phyloP scores from a whole-genome alignment of 1,284 basidiomycete species.

The Microbotryomycetes sp. region DNA sequence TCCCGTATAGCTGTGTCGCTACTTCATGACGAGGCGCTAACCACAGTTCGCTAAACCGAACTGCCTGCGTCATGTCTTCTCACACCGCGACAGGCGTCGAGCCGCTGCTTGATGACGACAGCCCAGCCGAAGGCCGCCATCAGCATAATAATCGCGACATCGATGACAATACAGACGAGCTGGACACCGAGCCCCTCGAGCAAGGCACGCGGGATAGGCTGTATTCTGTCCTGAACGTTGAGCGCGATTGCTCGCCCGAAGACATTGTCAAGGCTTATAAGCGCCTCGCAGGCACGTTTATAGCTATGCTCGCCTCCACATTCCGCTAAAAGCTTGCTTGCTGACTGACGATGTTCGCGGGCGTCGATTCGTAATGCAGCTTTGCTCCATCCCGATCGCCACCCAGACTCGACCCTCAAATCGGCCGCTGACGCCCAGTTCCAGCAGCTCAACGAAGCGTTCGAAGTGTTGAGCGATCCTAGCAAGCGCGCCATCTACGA shows the following conservation, averaged over 20 bases:
- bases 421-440: constrained; percentile 58
- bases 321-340: not conserved
- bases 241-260: constrained; percentile 19
- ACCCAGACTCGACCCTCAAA: constrained; percentile 54
- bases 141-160: not conserved
- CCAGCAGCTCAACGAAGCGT: constrained; percentile 60
- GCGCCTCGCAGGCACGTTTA: constrained; percentile 22
- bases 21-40: too few species aligned
- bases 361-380: constrained; percentile 37
- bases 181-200: too few species aligned
- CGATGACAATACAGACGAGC: not conserved
- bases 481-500: constrained; percentile 71
- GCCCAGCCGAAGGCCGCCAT: constrained; percentile 12
- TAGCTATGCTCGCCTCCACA: not conserved
- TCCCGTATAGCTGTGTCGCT: too few species aligned
- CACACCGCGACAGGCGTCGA: not conserved
- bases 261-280: constrained; percentile 29
- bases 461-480: constrained; percentile 58
- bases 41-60: too few species aligned
- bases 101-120: not conserved
- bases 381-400: constrained; percentile 80
- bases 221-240: constrained; percentile 33
- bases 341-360: not conserved
- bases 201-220: too few species aligned
- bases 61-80: not conserved